phyloP scores from a whole-genome alignment of 2,329 filamentous ascomycete genomes.

The Fusarium tanahbumbuense region DNA sequence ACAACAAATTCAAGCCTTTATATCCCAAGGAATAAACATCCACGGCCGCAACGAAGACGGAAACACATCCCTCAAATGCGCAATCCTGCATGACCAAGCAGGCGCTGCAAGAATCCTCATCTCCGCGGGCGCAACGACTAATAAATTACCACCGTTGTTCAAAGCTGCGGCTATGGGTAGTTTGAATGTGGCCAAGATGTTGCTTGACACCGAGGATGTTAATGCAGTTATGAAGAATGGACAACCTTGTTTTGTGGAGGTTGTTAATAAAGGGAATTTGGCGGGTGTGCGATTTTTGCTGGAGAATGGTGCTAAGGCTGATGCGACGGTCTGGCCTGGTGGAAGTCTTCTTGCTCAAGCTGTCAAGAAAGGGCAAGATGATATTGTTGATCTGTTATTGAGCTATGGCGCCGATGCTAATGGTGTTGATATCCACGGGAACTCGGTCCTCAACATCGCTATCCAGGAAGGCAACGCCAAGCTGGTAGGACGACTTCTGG shows the following conservation, averaged over 20 bases:
- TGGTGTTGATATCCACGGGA: neutral
- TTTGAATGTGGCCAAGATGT: neutral
- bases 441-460: neutral
- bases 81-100: neutral
- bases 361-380: neutral
- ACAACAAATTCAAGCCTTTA: neutral
- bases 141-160: neutral
- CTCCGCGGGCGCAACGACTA: neutral
- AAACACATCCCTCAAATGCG: constrained; percentile 4
- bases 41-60: constrained; percentile 15
- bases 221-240: neutral
- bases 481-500: neutral
- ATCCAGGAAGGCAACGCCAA: neutral
- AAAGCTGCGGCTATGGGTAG: neutral
- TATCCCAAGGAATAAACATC: constrained; percentile 2
- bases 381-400: neutral
- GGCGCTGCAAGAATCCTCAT: neutral
- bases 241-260: neutral
- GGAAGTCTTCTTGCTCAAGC: neutral
- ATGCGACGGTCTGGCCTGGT: neutral
- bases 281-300: neutral
- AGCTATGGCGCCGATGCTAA: neutral
- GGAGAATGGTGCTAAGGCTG: neutral
- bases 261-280: neutral
- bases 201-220: neutral